Base-by-base conservation (phyloP, 1,284 basidiomycete genomes). In the Cutaneotrichosporon spelunceum region DNA sequence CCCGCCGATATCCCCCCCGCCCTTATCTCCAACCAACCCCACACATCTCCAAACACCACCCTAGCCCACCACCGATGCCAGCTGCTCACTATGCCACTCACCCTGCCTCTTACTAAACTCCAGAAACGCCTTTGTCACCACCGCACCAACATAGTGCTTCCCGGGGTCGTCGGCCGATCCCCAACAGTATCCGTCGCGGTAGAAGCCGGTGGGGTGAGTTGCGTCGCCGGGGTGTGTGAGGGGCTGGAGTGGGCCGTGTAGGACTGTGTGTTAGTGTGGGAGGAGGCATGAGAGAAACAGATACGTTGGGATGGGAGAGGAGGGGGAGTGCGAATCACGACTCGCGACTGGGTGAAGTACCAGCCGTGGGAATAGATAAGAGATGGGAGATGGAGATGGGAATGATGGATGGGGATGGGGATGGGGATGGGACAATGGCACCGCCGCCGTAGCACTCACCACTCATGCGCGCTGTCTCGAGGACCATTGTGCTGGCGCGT, bases 131-230 rank as follows among this genome's bases (percentile, higher is more conserved):
- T 70, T 59, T 1, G 73, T 72, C 1, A 79, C 71, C 9, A 79
- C 66, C 0, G 69, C 77, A 1, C 72, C 77, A 27, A 79, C 66
- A 29, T 66, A 77, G 62, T 79, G 77, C 55, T 71, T 57, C 10
- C 74, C 77, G 8, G 63, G 62, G 62, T 79, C 77, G 26, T 66
- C 59, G 3, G 56, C 59, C 16, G 50, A 61, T 24, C 74, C 74
- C 72, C 72, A 75, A 63, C 75, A 77, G 57, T 72, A 75, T 3
- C 76, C 76, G 61, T 78, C 76, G 16, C 75, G 64, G 52, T 65
- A 65, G 68, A 68, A 78, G 4, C 77, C 77, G 0, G 77, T 76
- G 2, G 70, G 71, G 53, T 73, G 74, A 27, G 69, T 69, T 4
- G 62, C 45, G 54, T 76, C 71, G 9, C 69, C 68, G 11, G 64